Evolutionary conservation across 371 early-diverging fungal genomes (phyloP).

Genomic region (Actinomortierella wolfii): DNA sequence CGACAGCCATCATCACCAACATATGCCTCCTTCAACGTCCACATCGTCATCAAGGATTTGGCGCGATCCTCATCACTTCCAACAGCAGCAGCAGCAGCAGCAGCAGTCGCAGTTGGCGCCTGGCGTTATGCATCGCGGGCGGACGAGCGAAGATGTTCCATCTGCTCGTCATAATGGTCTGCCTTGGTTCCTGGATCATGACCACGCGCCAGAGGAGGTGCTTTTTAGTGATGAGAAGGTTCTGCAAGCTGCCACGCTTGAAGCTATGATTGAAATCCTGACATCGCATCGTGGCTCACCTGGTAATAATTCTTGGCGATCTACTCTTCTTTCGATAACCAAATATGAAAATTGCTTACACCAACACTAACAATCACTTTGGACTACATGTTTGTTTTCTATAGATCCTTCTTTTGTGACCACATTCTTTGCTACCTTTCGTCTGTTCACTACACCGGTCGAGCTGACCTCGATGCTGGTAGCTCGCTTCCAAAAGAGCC

Average conservation of each 20-base stretch:
- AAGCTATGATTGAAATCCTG: constrained; percentile 33
- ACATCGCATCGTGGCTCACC: constrained; percentile 31
- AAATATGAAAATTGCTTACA: too few species aligned
- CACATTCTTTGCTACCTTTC: constrained; percentile 86
- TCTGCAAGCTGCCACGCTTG: constrained; percentile 28
- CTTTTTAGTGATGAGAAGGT: constrained; percentile 23
- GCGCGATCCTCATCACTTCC: neutral
- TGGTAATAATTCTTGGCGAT: too few species aligned
- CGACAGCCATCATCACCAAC: too few species aligned
- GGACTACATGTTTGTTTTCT: neutral
- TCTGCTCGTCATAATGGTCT: too few species aligned
- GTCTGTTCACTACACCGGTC: constrained; percentile 74
- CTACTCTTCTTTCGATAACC: too few species aligned
- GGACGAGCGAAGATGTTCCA: too few species aligned
- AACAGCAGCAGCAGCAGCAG: constrained; percentile 4
- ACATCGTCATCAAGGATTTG: too few species aligned
- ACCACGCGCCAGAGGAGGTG: constrained; percentile 31
- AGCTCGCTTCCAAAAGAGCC: constrained; percentile 66
- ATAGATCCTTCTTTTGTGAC: constrained; percentile 74
- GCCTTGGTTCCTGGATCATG: constrained; percentile 36
- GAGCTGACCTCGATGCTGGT: constrained; percentile 73
- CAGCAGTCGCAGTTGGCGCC: neutral
- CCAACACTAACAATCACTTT: neutral
- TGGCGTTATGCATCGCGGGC: too few species aligned
- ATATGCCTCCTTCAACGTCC: too few species aligned